phyloP scores from a whole-genome alignment of 306 rosid genomes.

The Crotalaria pallida region DNA sequence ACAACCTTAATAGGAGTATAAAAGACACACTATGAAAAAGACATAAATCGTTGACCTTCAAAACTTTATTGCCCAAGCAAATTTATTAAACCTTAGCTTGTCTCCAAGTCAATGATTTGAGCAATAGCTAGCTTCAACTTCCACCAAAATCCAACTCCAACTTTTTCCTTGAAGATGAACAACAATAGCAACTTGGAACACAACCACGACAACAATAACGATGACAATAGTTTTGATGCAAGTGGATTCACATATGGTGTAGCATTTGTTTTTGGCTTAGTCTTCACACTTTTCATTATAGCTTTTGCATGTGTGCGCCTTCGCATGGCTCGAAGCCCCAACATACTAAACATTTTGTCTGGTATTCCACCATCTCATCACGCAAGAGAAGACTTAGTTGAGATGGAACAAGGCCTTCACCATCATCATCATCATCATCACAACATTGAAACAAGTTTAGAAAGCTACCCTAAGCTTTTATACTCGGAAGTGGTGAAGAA shows the following conservation, averaged over 20 bases:
- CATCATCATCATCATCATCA: not conserved
- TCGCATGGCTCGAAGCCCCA: not conserved
- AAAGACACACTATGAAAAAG: not conserved
- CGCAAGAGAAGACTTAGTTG: not conserved
- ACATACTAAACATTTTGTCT: not conserved
- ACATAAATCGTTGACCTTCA: constrained; percentile 18
- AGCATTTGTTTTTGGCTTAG: not conserved
- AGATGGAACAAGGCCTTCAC: constrained; percentile 4
- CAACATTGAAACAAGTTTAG: constrained; percentile 10
- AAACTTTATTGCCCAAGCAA: not conserved
- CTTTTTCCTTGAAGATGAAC: not conserved
- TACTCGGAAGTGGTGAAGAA: constrained; percentile 21
- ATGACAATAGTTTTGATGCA: not conserved
- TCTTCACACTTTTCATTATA: not conserved
- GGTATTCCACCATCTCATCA: not conserved
- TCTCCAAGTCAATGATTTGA: not conserved
- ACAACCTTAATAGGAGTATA: not conserved
- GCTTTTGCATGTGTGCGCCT: constrained; percentile 30
- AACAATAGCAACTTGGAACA: not conserved
- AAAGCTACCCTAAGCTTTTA: constrained; percentile 18
- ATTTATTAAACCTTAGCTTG: not conserved
- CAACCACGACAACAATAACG: no score
- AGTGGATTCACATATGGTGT: not conserved
- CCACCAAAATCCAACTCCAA: not conserved
- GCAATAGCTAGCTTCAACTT: not conserved